Base-by-base conservation (phyloP, 2,329 filamentous ascomycete genomes). In the Calycina herbarum region DNA sequence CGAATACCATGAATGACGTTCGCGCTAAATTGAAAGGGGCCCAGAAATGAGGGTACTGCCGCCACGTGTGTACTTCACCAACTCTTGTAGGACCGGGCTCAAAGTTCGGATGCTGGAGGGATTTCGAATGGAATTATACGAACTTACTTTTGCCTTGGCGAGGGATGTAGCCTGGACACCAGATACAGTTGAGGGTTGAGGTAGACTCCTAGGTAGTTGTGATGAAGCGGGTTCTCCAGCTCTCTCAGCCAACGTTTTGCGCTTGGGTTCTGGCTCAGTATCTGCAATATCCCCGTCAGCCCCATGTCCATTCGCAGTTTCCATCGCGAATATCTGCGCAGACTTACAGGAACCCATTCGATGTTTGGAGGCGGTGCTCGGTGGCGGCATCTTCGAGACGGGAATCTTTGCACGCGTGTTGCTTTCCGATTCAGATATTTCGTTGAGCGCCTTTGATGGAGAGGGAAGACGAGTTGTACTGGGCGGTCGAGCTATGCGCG, bases 341-440 rank as follows among this genome's bases (percentile, higher is more conserved):
- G 66, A 66, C 59, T 6, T 63, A 59, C 38, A 70, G 35, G 17
- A 27, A 3, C 33, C 29, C 29, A 63, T 33, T 64, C 80, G 80
- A 69, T 86, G 83, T 78, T 89, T 89, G 67, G 83, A 64, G 29
- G 29, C n/a, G 13, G 77, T 54, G 48, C 20, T 78, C 0, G 74
- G 72, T 67, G 80, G 74, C 11, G 79, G 77, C 40, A 80, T 77
- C 62, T 78, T 78, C 45, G 79, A 79, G 24, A 27, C 48, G 0
- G 80, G 74, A 1, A 77, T 75, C 60, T 82, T 82, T 24, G 78
- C 75, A 61, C 86, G 83, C 56, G 82, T 76, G 74, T 89, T 89
- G 76, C 79, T 80, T 72, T 89, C 85, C n/a, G 86, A 87, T 7
- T 87, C 84, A 72, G 79, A 82, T 70, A 86, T 83, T 72, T 88